Evolutionary conservation across 345 rosid genomes (phyloP).

Genomic region (Euphorbia pulcherrima): DNA sequence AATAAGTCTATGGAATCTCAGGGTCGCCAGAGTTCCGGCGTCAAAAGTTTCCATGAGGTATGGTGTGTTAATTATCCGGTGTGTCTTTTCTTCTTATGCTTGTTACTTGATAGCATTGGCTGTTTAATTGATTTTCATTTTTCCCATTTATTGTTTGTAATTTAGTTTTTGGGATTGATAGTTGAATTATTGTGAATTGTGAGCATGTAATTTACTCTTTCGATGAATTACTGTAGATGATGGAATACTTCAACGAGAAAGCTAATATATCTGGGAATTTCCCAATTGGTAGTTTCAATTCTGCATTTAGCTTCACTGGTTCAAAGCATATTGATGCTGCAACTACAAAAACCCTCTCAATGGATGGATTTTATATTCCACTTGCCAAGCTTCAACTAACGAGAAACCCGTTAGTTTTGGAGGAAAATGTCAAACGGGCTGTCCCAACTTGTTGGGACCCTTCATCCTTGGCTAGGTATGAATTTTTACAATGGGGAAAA

Average conservation of each 20-base stretch:
- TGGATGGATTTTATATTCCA: conserved; percentile 60
- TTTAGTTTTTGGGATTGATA: background rate
- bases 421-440: conserved; percentile 47
- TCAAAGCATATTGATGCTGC: conserved; percentile 52
- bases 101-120: no score
- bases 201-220: background rate
- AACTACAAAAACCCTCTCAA: conserved; percentile 51
- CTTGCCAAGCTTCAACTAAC: conserved; percentile 53
- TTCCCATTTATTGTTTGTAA: background rate
- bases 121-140: background rate
- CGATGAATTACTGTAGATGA: conserved; percentile 45
- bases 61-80: background rate
- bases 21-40: conserved; percentile 52
- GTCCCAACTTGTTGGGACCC: conserved; percentile 65
- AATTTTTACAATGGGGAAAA: conserved; percentile 3
- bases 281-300: conserved; percentile 62
- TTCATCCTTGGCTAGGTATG: conserved; percentile 56
- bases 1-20: conserved; percentile 26
- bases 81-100: background rate
- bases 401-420: conserved; percentile 37
- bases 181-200: background rate
- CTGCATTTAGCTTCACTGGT: conserved; percentile 64
- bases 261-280: conserved; percentile 44
- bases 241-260: conserved; percentile 50
- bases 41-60: conserved; percentile 51